Base-by-base conservation (phyloP, 2,329 filamentous ascomycete species). In the Lecanosticta acicola region DNA sequence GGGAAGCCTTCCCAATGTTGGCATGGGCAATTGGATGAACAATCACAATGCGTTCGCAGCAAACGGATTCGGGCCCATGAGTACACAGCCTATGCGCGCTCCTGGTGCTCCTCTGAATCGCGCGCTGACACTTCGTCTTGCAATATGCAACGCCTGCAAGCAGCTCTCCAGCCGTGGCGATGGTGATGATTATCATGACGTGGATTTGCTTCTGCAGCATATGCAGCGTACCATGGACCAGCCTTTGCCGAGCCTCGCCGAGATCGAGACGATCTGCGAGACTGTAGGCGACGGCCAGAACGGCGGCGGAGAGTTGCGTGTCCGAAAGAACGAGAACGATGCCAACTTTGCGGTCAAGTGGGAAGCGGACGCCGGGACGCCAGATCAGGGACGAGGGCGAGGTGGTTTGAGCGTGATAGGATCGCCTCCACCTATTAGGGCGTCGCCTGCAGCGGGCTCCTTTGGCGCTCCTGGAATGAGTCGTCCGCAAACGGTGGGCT, bases 231-330 rank as follows among this genome's bases (percentile, higher is more conserved):
- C 71, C 26, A 69, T 77, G n/a, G 74, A 43, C 78, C 83, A 47
- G 24, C 5, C 24, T 29, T 29, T 29, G 67, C 74, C 65, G 73
- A 59, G 54, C 66, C 80, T 72, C 60, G 75, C 74, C 19, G 90
- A 96, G 59, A 75, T 97, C 57, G 75, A 91, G 32, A 81, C 86
- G 46, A 84, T 94, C 48, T 93, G 87, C 65, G 91, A 97, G 59
- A 95, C 91, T 0, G 87, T 95, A 64, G 93, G 93, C 46, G 94
- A 85, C 59, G 64, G 72, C 2, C 80, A 83, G 48, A 97, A 97
- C 59, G 93, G 93, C 37, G 91, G 91, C 36, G 93, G 93, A n/a
- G 84, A 78, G 19, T 94, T 98, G 61, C 81, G 85, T 26, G 75
- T 85, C 52, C 73, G 76, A 32, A 77, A 80, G 39, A 71, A 67